Percentiles rank a stretch among this genome's conserved stretches.
Evolutionary conservation across 257 asterid species (phyloP).

Genomic region (Ajuga chamaepitys): DNA sequence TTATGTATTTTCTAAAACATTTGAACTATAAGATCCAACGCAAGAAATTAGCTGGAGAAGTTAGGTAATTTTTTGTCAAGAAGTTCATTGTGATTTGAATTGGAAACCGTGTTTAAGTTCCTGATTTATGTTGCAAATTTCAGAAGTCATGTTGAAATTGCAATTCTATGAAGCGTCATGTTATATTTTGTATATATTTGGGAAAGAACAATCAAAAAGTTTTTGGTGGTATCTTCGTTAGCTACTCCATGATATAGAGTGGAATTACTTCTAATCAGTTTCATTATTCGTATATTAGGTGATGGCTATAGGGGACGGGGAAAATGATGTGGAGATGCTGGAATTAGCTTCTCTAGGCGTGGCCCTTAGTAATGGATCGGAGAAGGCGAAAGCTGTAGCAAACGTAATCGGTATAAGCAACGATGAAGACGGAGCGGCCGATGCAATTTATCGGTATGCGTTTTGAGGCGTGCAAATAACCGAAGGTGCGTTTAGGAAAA

Average conservation of each 20-base stretch:
- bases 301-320: conserved; percentile 99
- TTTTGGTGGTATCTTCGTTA: background rate
- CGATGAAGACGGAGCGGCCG: conserved; percentile 96
- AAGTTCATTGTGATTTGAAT: no score
- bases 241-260: background rate
- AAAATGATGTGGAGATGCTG: conserved; percentile 97
- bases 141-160: no score
- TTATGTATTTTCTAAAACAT: no score
- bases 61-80: no score
- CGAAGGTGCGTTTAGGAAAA: background rate
- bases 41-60: no score
- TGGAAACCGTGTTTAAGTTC: no score
- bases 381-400: conserved; percentile 83
- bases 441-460: conserved; percentile 86
- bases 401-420: conserved; percentile 81
- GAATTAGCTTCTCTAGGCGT: conserved; percentile 85
- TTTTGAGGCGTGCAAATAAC: conserved; percentile 36
- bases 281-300: conserved; percentile 29
- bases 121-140: no score
- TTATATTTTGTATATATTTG: no score
- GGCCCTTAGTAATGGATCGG: conserved; percentile 85
- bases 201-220: no score
- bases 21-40: no score
- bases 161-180: no score
- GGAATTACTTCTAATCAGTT: background rate